Base-by-base conservation (phyloP, 257 asterid species). In the Nicotiana sylvestris region DNA sequence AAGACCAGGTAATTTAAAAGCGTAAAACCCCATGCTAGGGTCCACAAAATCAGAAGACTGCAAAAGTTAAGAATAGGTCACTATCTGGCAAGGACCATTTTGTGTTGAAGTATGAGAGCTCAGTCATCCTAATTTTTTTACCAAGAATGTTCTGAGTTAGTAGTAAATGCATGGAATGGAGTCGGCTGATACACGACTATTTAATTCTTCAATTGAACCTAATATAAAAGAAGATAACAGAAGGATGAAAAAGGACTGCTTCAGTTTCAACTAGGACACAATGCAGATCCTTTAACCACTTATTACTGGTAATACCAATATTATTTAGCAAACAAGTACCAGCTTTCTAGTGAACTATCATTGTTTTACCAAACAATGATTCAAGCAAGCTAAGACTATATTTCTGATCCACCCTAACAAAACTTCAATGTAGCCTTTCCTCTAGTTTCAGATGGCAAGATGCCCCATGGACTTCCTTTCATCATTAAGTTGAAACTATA, bases 41-140 rank as follows among this genome's bases (percentile, higher is more conserved):
- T 68, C 84, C 79, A 81, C 84, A 67, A 81, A 81, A 81, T 81
- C 84, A 55, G 79, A 25, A 67, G 5, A 15, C 68, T 4, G 25
- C 69, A 68, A 35, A 56, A 12, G 70, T 35, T 69, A 68, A 56
- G 25, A 68, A 3, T 55, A 32, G 11, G 60, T 43, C 64, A 81
- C 37, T 46, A 72, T 72, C 79, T 72, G 6, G 39, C 60, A 72
- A 46, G 79, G 79, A 72, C 61, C 79, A 46, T 72, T 46, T 70
- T 39, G 58, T 10, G 76, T 32, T 39, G 18, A 35, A 8, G 69
- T 37, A 6, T 69, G 84, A 81, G 49, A 67, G 80, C 84, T 81
- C 58, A 68, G 70, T 68, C 84, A 56, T 35, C 39, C 55, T 33
- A 68, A 81, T 81, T 61, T 33, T 66, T 68, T 18, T 74, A 74